These are phyloP conservation scores for Oxyria digyna DNA, from an alignment of 148 eudicot genomes.

Conservation along the genomic window DNA sequence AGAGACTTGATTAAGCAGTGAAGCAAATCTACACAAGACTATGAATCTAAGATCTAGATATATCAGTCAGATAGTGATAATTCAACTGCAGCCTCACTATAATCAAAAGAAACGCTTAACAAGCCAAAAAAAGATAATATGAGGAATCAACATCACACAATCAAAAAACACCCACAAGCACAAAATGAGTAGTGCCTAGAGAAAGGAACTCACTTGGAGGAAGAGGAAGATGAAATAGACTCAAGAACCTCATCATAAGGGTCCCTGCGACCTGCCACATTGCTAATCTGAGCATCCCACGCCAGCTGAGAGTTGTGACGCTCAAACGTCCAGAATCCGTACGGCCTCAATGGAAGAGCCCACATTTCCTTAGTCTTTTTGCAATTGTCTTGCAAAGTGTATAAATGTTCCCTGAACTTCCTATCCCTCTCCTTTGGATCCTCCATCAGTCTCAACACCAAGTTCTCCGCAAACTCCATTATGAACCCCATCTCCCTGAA, in stretches of 20 bases:
- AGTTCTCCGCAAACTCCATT: conserved; percentile 84
- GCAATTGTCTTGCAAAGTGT: conserved; percentile 45
- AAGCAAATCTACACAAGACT: no score
- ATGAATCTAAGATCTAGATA: no score
- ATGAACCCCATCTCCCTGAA: conserved; percentile 44
- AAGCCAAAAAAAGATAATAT: background rate
- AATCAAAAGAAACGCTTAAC: background rate
- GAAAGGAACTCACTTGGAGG: conserved; percentile 7
- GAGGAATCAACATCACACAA: background rate
- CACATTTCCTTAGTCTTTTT: conserved; percentile 82
- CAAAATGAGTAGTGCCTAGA: background rate
- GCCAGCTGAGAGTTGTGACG: conserved; percentile 83
- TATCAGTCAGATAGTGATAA: no score
- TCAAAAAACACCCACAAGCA: background rate
- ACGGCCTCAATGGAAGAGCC: conserved; percentile 70
- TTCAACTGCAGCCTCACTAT: no score
- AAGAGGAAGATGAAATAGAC: conserved; percentile 1
- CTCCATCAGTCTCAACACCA: conserved; percentile 77
- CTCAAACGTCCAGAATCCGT: conserved; percentile 92
- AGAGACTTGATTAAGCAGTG: background rate
- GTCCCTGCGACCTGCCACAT: conserved; percentile 77
- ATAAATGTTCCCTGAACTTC: conserved; percentile 73
- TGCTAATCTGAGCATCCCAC: conserved; percentile 94
- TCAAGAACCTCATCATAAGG: conserved; percentile 84
- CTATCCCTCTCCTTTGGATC: conserved; percentile 71